Evolutionary conservation across 148 eudicot species (phyloP), one percentile per base, ranked within the genome.

Genomic region (Salicornia ramosissima): DNA sequence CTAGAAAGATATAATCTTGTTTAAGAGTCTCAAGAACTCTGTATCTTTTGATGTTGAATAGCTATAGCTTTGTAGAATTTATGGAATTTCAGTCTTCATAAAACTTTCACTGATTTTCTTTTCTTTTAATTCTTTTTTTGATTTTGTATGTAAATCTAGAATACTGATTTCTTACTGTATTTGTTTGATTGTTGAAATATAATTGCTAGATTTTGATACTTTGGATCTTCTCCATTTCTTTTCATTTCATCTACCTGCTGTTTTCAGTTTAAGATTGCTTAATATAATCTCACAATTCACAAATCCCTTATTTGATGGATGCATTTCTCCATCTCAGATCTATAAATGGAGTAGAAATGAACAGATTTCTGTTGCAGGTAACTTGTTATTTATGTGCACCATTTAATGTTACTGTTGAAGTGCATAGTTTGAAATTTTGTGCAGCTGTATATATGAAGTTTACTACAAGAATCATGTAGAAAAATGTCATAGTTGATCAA

Each of bases 1-100:
- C 24, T 54, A 40, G 68, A 53, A 64, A 52, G 69, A 13, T 72
- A 36, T 19, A 64, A 63, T 30, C 42, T 64, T 72, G 69, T 25
- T 53, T 50, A n/a, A 65, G 28, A 26, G 0, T 62, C 36, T 62
- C 7, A 34, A 62, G 46, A 19, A 62, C 31, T 54, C 59, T 13
- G 10, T 54, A 54, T 54, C 53, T 16, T 29, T 31, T 58, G 22
- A 58, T 58, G 40, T 58, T 58, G 10, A 58, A 30, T 58, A 16
- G 63, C 2, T 31, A 21, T 1, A 49, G 22, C 22, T 26, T 55
- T 55, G 18, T 1, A 16, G 63, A 30, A 58, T 31, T 58, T 29
- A 56, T 26, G 36, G n/a, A 29, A 56, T 56, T 56, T 56, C 61
- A 12, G 0, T 26, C 18, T 29, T 56, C 29, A 28, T 28, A 30